Percentiles rank a stretch among this genome's conserved stretches.
These are phyloP conservation scores for Aspergillus sp. DNA, from an alignment of 2,329 filamentous ascomycete genomes.

Conservation along the genomic window DNA sequence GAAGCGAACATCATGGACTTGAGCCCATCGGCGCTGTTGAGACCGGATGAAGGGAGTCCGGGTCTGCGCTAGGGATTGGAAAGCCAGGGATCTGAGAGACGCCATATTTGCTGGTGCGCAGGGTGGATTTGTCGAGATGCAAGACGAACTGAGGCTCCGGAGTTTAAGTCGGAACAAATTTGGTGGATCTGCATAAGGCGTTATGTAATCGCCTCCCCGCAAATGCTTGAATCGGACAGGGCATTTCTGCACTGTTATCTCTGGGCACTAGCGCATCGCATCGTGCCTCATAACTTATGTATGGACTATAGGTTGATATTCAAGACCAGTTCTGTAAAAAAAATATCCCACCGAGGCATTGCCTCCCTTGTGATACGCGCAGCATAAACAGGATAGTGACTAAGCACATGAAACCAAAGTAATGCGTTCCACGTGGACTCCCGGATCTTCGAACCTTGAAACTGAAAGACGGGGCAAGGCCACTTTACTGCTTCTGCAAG, in stretches of 20 bases:
- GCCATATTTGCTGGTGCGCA: conserved; percentile 44
- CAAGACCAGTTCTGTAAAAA: too few relatives aligned
- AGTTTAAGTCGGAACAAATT: background rate
- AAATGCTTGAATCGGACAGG: background rate
- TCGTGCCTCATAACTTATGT: too few relatives aligned
- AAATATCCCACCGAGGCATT: background rate
- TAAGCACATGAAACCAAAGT: background rate
- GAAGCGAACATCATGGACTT: conserved; percentile 89
- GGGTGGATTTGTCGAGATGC: conserved; percentile 2
- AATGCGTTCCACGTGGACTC: conserved; percentile 6
- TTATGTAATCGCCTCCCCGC: conserved; percentile 11
- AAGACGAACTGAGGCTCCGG: conserved; percentile 1
- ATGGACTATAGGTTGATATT: too few relatives aligned
- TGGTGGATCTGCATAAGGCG: background rate
- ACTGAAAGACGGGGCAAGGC: background rate
- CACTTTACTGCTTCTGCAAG: conserved; percentile 1
- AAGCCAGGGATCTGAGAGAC: conserved; percentile 47
- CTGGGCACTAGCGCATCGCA: too few relatives aligned
- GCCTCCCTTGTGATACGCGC: background rate
- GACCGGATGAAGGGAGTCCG: conserved; percentile 28
- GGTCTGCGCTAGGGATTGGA: conserved; percentile 48
- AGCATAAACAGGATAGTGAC: conserved; percentile 2
- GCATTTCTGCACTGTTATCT: too few relatives aligned
- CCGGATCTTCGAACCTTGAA: background rate
- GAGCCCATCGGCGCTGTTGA: conserved; percentile 79